phyloP scores from a whole-genome alignment of 2,329 filamentous ascomycete species.

The Paecilomyces variotii region DNA sequence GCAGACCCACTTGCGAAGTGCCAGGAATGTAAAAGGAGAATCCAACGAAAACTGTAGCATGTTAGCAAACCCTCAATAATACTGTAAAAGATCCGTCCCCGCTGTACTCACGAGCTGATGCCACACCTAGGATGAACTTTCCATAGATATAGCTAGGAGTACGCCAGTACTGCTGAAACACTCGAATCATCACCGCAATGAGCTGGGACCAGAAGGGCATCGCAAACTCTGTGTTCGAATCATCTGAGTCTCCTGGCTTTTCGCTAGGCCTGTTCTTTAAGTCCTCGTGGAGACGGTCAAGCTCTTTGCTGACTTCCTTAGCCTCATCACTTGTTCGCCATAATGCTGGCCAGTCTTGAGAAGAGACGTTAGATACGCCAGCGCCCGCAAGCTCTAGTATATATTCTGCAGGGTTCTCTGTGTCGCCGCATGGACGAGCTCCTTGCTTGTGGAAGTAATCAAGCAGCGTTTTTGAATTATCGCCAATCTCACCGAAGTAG shows the following conservation, averaged over 20 bases:
- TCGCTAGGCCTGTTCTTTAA: conserved; percentile 26
- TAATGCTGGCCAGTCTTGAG: conserved; percentile 53
- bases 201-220: conserved; percentile 62
- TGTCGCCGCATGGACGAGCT: conserved; percentile 47
- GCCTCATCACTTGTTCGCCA: conserved; percentile 55
- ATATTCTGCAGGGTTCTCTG: conserved; percentile 66
- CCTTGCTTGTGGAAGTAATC: conserved; percentile 59
- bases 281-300: conserved; percentile 46
- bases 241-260: conserved; percentile 26
- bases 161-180: conserved; percentile 87
- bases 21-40: conserved; percentile 70
- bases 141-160: conserved; percentile 78
- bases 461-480: conserved; percentile 47
- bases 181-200: conserved; percentile 57
- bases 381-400: conserved; percentile 52
- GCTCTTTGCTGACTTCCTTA: conserved; percentile 45
- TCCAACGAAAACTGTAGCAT: conserved; percentile 62
- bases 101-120: neutral
- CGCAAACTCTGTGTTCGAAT: conserved; percentile 64
- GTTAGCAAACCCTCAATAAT: conserved; percentile 31
- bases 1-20: conserved; percentile 66
- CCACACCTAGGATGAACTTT: conserved; percentile 60
- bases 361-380: conserved; percentile 56
- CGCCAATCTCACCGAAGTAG: conserved; percentile 59
- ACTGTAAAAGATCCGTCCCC: neutral